A percentile compares a stretch with the other conserved stretches of the same genome.
phyloP scores from a whole-genome alignment of 2,329 filamentous ascomycete species.

The Calonectria pauciramosa region DNA sequence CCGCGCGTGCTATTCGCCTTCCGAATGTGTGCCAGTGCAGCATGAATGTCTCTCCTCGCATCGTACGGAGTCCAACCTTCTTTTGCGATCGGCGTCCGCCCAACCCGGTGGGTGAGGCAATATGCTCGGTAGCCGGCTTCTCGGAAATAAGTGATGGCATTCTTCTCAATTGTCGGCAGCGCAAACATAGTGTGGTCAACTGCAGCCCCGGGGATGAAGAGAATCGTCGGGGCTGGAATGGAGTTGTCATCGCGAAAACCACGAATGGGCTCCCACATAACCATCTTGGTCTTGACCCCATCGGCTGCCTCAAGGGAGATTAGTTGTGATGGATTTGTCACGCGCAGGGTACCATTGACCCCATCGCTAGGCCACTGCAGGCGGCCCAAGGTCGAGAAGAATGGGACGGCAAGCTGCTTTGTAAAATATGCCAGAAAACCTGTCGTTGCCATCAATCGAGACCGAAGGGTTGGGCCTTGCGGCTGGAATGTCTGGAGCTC shows the following conservation, averaged over 20 bases:
- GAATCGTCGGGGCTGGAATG: conserved; percentile 50
- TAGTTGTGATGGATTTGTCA: conserved; percentile 51
- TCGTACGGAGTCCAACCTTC: conserved; percentile 71
- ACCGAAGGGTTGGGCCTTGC: conserved; percentile 27
- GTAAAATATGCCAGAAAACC: conserved; percentile 29
- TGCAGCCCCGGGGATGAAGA: conserved; percentile 74
- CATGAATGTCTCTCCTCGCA: conserved; percentile 69
- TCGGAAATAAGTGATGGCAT: conserved; percentile 74
- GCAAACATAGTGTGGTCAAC: conserved; percentile 75
- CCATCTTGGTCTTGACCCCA: conserved; percentile 65
- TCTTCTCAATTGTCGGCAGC: conserved; percentile 72
- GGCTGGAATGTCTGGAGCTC: conserved; percentile 66
- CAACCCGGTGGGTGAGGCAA: conserved; percentile 70
- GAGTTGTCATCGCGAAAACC: neutral
- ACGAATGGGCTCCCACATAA: conserved; percentile 69
- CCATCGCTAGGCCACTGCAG: conserved; percentile 34
- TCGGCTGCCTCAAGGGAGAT: conserved; percentile 65
- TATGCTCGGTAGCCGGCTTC: conserved; percentile 72
- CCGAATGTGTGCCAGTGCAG: conserved; percentile 68
- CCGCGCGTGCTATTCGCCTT: conserved; percentile 44
- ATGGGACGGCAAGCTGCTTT: conserved; percentile 23
- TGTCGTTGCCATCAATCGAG: conserved; percentile 6
- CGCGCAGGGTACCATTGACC: conserved; percentile 10
- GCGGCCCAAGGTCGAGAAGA: conserved; percentile 37
- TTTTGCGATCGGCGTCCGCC: conserved; percentile 64